Evolutionary conservation across 495 filamentous ascomycete genomes (phyloP).

Genomic region (Cercophora sp.): DNA sequence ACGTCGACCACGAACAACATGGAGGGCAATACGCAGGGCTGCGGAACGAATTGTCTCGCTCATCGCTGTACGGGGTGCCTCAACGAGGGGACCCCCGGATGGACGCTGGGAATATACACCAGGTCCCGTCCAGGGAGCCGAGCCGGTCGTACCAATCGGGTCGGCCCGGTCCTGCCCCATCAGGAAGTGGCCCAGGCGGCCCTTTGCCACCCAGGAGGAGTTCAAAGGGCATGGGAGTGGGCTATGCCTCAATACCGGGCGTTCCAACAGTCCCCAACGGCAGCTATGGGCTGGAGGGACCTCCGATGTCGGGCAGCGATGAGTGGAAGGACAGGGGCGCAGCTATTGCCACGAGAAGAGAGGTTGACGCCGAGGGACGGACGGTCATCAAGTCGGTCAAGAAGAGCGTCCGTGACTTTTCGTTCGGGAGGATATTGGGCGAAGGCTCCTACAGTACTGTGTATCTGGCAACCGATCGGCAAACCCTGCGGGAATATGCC

Average conservation of each 20-base stretch:
- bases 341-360: slow-evolving; percentile 70
- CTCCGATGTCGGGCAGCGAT: slow-evolving; percentile 67
- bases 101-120: slow-evolving; percentile 58
- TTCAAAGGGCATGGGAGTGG: slow-evolving; percentile 57
- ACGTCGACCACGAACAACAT: slow-evolving; percentile 31
- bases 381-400: slow-evolving; percentile 80
- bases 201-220: slow-evolving; percentile 62
- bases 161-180: slow-evolving; percentile 44
- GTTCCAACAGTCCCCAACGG: slow-evolving; percentile 35
- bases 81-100: slow-evolving; percentile 58
- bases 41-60: slow-evolving; percentile 63
- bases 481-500: slow-evolving; percentile 93
- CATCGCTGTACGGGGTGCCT: slow-evolving; percentile 54
- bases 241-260: slow-evolving; percentile 41
- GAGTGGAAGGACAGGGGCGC: slow-evolving; percentile 96
- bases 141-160: slow-evolving; percentile 64
- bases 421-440: slow-evolving; percentile 85
- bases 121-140: slow-evolving; percentile 62
- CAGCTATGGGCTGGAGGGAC: slow-evolving; percentile 61
- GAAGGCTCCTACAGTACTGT: slow-evolving; percentile 99
- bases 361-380: slow-evolving; percentile 78
- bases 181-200: slow-evolving; percentile 50
- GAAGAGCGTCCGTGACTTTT: slow-evolving; percentile 96
- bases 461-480: slow-evolving; percentile 87
- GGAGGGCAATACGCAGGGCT: slow-evolving; percentile 44